Evolutionary conservation across 2,329 filamentous ascomycete genomes (phyloP), one percentile per base, ranked within the genome.

Genomic region (Rasamsonia emersonii): DNA sequence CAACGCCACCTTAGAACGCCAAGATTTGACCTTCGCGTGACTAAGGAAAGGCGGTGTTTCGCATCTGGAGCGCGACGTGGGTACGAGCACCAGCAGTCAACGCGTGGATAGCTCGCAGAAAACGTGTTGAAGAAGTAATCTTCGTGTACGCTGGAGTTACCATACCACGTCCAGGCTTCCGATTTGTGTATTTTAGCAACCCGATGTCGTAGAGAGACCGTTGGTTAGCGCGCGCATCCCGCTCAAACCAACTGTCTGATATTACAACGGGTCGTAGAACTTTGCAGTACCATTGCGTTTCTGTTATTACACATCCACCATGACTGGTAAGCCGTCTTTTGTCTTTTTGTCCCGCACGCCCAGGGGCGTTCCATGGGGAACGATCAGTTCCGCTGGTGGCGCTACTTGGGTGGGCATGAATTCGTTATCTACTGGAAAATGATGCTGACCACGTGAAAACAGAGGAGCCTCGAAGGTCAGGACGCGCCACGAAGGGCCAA

Each of bases 401-500:
- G 15, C 7, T 5, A 13, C 23, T 23, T 18, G 13, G 21, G 21
- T 4, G 7, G n/a, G 28, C 9, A 15, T 23, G 32, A 24, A 14
- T 25, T 26, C 29, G 24, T 24, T 32, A 18, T 32, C 34, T 32
- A 19, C 33, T 37, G 33, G 38, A 30, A 42, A 35, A 43, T 24
- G 37, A 44, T 37, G 46, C 54, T 61, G 53, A 62, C 49, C 9
- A 24, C 23, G 20, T 39, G n/a, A 30, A n/a, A 17, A 44, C 58
- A 81, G 77, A 81, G 44, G 89, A 95, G 73, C 84, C 86, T 37
- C 82, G 91, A 58, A 84, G 91, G 55, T 98, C 91, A 25, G 88
- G 91, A 44, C 82, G 91, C 51, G 86, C 89, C 50, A 98, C 91
- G 43, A 98, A 98, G 57, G 91, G 91, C 55, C 88, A 95, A 51